phyloP scores from a whole-genome alignment of 345 rosid genomes.

The Salix viminalis region DNA sequence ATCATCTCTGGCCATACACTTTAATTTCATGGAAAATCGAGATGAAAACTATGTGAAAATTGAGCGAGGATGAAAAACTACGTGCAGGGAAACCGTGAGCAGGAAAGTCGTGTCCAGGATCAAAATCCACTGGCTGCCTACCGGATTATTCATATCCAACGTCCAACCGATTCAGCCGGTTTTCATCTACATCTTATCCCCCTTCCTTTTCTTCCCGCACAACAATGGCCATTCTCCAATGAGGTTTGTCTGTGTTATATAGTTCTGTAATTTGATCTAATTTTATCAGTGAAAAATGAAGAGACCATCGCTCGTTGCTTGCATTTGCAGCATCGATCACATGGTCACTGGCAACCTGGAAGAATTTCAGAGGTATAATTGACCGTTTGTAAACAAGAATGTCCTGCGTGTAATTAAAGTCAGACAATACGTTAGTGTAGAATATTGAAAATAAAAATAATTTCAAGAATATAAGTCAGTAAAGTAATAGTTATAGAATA shows the following conservation, averaged over 20 bases:
- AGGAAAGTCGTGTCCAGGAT: background rate
- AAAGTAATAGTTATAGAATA: too few relatives aligned
- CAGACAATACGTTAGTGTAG: background rate
- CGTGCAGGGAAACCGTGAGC: background rate
- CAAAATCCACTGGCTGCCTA: background rate
- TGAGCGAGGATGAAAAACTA: background rate
- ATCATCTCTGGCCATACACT: background rate
- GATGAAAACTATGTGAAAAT: background rate
- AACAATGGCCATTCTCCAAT: background rate
- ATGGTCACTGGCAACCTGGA: background rate
- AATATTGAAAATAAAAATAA: too few relatives aligned
- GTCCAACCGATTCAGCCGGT: background rate
- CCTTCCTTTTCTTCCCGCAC: background rate
- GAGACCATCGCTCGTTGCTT: background rate
- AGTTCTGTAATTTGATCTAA: background rate
- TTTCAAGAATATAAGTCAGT: too few relatives aligned
- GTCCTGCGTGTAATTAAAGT: background rate
- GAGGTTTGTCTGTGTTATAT: background rate
- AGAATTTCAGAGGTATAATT: background rate
- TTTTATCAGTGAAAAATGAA: background rate
- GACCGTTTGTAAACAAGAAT: background rate
- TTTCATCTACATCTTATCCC: background rate
- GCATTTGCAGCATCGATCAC: background rate
- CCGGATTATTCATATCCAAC: background rate
- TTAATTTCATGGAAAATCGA: background rate